Evolutionary conservation across 371 early-diverging fungal genomes (phyloP), one percentile per base, ranked within the genome.

Genomic region (Mortierella sp.): DNA sequence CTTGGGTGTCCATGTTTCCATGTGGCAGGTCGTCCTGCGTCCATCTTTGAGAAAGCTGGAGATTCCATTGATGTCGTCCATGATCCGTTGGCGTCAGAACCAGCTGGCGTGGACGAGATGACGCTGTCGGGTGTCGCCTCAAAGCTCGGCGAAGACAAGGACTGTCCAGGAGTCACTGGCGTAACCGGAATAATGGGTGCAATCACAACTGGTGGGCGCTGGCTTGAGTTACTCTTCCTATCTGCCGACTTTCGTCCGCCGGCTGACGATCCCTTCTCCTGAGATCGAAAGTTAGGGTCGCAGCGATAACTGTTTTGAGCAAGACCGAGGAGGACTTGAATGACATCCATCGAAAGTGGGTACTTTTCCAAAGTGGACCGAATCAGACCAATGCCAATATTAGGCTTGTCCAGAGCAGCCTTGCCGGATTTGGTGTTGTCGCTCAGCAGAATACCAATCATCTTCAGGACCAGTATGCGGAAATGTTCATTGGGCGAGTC

Each of bases 391-490:
- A 88, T 87, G 43, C 86, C 89, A 48, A 86, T 74, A 69, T 82
- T 82, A 28, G 83, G 82, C 80, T 82, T 87, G 50, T 81, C 83
- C 70, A 88, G 67, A 5, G 88, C 76, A 10, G 83, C 79, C 28
- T 80, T 81, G 24, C 88, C 88, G n/a, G 88, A 82, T 70, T 87
- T 87, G 26, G 85, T 76, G 78, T 88, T 88, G 75, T 85, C 85
- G 61, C 86, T 88, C 71, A 88, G 76, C 21, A 88, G 78, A 50
- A 87, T 86, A 9, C 89, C 89, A 13, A 88, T 87, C 88, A 88
- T 87, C 74, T 88, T 88, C 34, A 88, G 71, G 26, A 87, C 43
- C 48, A 86, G 37, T 64, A 87, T 74, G 43, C 89, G 73, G 37
- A 87, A 87, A 54, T 82, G 85, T 48, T 88, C 89, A 57, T 87